Evolutionary conservation across 495 filamentous ascomycete species (phyloP), one percentile per base, ranked within the genome.

Genomic region (Penicillium coprophilum): DNA sequence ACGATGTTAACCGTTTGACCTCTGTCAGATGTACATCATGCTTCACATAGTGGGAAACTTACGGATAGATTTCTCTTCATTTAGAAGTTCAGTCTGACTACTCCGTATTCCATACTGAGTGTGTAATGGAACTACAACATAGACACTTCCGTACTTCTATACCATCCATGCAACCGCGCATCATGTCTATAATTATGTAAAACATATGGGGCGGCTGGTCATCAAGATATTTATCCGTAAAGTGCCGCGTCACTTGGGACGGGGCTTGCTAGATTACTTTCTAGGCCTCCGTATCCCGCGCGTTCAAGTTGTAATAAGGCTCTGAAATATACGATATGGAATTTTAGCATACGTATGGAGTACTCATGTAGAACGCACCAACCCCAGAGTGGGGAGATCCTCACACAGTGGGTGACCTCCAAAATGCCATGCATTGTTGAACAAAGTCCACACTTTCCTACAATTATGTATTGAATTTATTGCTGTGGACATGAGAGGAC

Each of bases 1-100:
- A 23, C 32, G 10, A 15, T 15, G 28, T 62, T 12, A 20, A 50
- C 2, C 47, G 52, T 46, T 58, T 53, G 58, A 56, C 27, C 34
- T 44, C 27, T 44, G 50, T 65, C 41, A 44, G 53, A 53, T 45
- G 53, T 54, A 61, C 45, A 30, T 48, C 19, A 21, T 39, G 28
- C 46, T 40, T 53, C 58, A 56, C 46, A 38, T 53, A 48, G 50
- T 34, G 54, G 44, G 50, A 50, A 55, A 52, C 48, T 31, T 51
- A 60, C 39, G 45, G 54, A 54, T 57, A 61, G 53, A 24, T 30
- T 45, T 56, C 41, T 44, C 12, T 4, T 17, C 2, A 38, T 38
- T 3, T 8, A 36, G 1, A 15, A 36, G 32, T 36, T 3, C 12
- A 38, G 6, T 38, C 15, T 7, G n/a, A n/a, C 32, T 6, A 34